Conservation (phyloP, 2,329 filamentous ascomycete genomes). For the Aspergillus fumigatus region DNA sequence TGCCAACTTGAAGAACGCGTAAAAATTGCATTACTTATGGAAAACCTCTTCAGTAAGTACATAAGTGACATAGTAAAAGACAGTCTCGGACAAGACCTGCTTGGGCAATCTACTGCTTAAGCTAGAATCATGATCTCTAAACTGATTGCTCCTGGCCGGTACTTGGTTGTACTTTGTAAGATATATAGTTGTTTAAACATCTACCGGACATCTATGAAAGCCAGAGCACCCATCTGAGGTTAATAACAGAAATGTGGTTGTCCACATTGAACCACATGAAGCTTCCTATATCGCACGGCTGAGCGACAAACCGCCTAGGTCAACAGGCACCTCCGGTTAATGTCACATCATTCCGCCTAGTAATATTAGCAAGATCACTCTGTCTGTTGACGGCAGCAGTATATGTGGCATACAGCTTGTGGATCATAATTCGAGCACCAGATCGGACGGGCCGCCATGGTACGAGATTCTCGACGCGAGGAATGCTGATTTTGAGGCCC, state of each 20-base stretch:
- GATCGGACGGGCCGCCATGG: slow-evolving; percentile 11
- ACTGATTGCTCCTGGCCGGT: slow-evolving; percentile 6
- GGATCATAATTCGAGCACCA: neutral
- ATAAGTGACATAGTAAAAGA: neutral
- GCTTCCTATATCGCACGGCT: slow-evolving; percentile 1
- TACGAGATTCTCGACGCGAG: slow-evolving; percentile 10
- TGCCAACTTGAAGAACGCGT: neutral
- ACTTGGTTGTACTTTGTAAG: slow-evolving; percentile 9
- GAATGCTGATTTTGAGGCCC: neutral
- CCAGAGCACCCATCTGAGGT: neutral
- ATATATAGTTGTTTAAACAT: slow-evolving; percentile 1
- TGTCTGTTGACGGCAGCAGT: slow-evolving; percentile 7
- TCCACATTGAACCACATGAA: neutral
- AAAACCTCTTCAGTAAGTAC: slow-evolving; percentile 2
- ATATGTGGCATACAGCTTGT: slow-evolving; percentile 9
- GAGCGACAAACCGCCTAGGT: neutral
- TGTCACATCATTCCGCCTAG: neutral
- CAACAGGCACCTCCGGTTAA: neutral
- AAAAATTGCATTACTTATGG: neutral
- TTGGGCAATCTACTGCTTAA: neutral
- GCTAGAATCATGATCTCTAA: neutral
- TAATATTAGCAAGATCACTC: slow-evolving; percentile 2
- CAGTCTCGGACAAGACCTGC: slow-evolving; percentile 1
- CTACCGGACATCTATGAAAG: neutral
- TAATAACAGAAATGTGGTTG: slow-evolving; percentile 1